phyloP scores from a whole-genome alignment of 2,329 filamentous ascomycete genomes.

The Blastomyces silverae region DNA sequence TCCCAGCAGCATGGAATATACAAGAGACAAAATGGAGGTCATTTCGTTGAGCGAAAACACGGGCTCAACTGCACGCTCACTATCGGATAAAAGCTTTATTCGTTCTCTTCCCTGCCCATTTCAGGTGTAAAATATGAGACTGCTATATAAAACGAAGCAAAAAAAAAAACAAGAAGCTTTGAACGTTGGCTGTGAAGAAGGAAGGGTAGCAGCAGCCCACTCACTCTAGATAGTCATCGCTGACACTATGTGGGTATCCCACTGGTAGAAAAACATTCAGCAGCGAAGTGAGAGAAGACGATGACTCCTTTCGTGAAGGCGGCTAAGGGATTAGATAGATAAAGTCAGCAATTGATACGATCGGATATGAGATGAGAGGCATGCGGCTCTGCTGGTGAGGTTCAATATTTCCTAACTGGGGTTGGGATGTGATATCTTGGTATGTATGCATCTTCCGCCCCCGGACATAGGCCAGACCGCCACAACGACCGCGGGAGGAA shows the following conservation, averaged over 20 bases:
- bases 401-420: slow-evolving; percentile 6
- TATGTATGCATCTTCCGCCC: not conserved
- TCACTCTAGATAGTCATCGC: slow-evolving; percentile 70
- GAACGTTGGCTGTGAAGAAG: not conserved
- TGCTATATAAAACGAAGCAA: not conserved
- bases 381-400: slow-evolving; percentile 8
- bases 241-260: slow-evolving; percentile 83
- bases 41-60: not conserved
- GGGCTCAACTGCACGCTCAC: not conserved
- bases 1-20: not conserved
- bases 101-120: not conserved
- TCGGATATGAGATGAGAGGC: not conserved
- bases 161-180: not conserved
- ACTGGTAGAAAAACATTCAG: slow-evolving; percentile 75
- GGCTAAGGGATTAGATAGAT: slow-evolving; percentile 2
- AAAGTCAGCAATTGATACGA: slow-evolving; percentile 1
- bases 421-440: not conserved
- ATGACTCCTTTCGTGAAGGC: slow-evolving; percentile 24
- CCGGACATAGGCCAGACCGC: not conserved
- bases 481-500: not conserved
- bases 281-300: slow-evolving; percentile 34
- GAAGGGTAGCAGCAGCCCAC: slow-evolving; percentile 35
- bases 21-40: not conserved
- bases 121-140: not conserved
- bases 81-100: not conserved